Evolutionary conservation across 176 grass and related monocot genomes (phyloP), one percentile per base, ranked within the genome.

Genomic region (Coix lacrymajobi): DNA sequence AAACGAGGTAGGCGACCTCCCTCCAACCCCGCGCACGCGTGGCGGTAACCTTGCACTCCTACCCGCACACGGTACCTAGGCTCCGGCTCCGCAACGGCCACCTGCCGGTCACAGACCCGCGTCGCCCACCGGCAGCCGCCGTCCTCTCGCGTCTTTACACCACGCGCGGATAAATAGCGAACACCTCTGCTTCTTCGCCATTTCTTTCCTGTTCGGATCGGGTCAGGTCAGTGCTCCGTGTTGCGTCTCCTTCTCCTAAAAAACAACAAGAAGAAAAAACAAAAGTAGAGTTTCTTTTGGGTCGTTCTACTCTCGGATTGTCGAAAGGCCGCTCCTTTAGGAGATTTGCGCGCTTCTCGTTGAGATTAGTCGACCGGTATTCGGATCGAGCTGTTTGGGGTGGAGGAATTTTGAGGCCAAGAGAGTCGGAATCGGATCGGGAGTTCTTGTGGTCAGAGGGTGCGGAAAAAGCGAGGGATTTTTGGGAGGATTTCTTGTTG

Each of bases 131-230:
- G 69, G 74, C 39, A 24, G 61, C 82, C 43, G 78, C 65, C 34
- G 77, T 40, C 67, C 63, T 54, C 70, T 66, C 69, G 57, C 37
- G 28, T 71, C 24, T 8, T 8, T n/a, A 64, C 40, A 32, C 24
- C 65, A 62, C 87, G 65, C 73, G 41, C 72, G 37, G 17, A 78
- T 83, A 86, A 79, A 86, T 86, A 41, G 73, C 57, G 7, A 32
- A 16, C 60, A 6, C 80, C 28, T 62, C 83, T n/a, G 11, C 65
- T 29, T 39, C 9, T 79, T 40, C 31, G 24, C 39, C 73, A 85
- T 69, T 87, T 83, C 68, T 69, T 34, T 63, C 46, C 20, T 40
- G 30, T 79, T 79, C 61, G 75, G 88, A 75, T 90, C 74, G 57
- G 24, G 61, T 66, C 39, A 28, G 24, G 61, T 66, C 39, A 49